Evolutionary conservation across 345 rosid genomes (phyloP).

Genomic region (Iberis pinnata): DNA sequence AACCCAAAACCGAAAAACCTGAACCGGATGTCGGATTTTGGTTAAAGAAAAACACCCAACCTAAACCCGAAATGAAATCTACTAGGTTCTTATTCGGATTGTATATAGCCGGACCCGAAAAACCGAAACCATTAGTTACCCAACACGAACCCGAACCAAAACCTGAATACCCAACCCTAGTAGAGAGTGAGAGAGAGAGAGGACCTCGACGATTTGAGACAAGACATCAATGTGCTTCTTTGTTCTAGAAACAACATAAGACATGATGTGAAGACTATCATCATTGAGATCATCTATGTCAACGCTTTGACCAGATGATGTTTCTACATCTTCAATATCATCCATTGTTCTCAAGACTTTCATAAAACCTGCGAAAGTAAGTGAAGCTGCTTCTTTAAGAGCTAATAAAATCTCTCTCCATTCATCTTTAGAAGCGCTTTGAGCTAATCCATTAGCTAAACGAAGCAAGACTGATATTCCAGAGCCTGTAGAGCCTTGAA

Average conservation of each 20-base stretch:
- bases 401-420: slow-evolving; percentile 57
- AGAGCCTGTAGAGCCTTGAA: slow-evolving; percentile 69
- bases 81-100: too few species aligned
- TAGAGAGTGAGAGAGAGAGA: neutral
- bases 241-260: slow-evolving; percentile 72
- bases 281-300: slow-evolving; percentile 55
- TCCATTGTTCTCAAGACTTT: slow-evolving; percentile 73
- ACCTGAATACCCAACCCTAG: too few species aligned
- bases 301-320: slow-evolving; percentile 49
- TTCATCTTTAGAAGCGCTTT: slow-evolving; percentile 58
- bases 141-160: too few species aligned
- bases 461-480: slow-evolving; percentile 64
- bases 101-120: too few species aligned
- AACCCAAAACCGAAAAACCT: too few species aligned
- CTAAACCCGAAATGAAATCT: too few species aligned
- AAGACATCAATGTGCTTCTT: slow-evolving; percentile 74
- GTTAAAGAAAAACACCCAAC: too few species aligned
- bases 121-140: too few species aligned
- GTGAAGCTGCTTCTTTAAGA: slow-evolving; percentile 66
- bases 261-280: slow-evolving; percentile 63
- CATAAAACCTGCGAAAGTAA: slow-evolving; percentile 61
- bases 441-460: slow-evolving; percentile 54
- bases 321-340: slow-evolving; percentile 53
- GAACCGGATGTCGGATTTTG: too few species aligned
- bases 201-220: slow-evolving; percentile 73